phyloP scores from a whole-genome alignment of 345 rosid genomes.

The Bruguiera gymnorhiza region DNA sequence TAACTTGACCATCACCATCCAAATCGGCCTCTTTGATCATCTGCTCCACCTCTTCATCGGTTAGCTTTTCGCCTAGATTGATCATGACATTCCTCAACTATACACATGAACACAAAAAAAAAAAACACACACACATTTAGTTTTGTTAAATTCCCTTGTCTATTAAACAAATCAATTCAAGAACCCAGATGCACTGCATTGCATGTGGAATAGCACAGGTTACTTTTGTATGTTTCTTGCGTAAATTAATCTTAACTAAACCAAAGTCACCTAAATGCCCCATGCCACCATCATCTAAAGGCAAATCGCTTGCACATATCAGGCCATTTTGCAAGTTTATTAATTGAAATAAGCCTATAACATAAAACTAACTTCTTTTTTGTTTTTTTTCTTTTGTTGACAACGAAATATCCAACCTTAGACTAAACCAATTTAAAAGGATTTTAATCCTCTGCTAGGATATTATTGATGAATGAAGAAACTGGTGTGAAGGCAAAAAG shows the following conservation, averaged over 20 bases:
- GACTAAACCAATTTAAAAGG: too few relatives aligned
- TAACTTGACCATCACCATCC: slow-evolving; percentile 93
- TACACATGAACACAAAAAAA: slow-evolving; percentile 17
- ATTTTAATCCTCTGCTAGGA: too few relatives aligned
- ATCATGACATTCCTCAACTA: slow-evolving; percentile 91
- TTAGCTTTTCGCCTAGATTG: slow-evolving; percentile 85
- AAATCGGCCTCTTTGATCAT: slow-evolving; percentile 94
- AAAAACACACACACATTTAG: not conserved
- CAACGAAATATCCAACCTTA: too few relatives aligned
- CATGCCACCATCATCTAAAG: too few relatives aligned
- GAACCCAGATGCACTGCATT: not conserved
- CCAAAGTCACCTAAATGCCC: too few relatives aligned
- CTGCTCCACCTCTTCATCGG: slow-evolving; percentile 77
- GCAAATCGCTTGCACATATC: too few relatives aligned
- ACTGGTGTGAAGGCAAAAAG: too few relatives aligned
- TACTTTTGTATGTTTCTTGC: not conserved
- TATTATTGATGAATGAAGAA: too few relatives aligned
- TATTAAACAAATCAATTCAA: not conserved
- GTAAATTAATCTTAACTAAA: not conserved
- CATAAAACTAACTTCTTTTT: too few relatives aligned
- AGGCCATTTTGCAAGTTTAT: too few relatives aligned
- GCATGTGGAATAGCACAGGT: not conserved
- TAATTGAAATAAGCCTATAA: too few relatives aligned
- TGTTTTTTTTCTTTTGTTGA: too few relatives aligned
- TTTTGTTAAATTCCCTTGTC: slow-evolving; percentile 5